Conservation (phyloP, 176 grass and related monocot genomes). For the Zoysia pacifica region DNA sequence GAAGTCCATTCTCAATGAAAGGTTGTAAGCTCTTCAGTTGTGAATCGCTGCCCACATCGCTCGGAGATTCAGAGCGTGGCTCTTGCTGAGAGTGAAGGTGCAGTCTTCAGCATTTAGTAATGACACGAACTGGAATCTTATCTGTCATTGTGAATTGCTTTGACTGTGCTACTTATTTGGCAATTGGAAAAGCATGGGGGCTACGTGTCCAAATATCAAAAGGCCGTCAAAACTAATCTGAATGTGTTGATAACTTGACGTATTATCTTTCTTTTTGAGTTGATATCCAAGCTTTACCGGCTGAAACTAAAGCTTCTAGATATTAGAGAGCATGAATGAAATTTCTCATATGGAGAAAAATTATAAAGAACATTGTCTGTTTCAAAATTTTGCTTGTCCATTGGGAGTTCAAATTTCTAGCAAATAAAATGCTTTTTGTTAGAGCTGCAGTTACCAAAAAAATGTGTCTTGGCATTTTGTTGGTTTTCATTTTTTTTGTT, state of each 20-base stretch:
- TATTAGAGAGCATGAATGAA: constrained; percentile 11
- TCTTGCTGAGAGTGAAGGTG: constrained; percentile 68
- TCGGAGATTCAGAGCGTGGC: constrained; percentile 88
- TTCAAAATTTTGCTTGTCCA: constrained; percentile 9
- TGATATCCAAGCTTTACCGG: constrained; percentile 20
- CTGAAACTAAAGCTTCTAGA: neutral
- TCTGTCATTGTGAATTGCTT: neutral
- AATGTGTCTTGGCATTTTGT: neutral
- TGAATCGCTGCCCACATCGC: constrained; percentile 81
- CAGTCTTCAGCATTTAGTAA: constrained; percentile 27
- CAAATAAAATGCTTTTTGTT: neutral
- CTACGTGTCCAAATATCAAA: neutral
- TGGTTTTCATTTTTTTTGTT: constrained; percentile 14
- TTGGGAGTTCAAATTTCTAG: neutral
- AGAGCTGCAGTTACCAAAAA: constrained; percentile 14
- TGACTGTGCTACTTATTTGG: neutral
- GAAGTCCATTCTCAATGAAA: constrained; percentile 37
- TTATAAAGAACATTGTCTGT: neutral
- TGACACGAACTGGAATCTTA: neutral
- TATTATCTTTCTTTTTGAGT: neutral
- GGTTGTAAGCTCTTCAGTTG: constrained; percentile 77
- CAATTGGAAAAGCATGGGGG: neutral
- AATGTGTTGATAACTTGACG: neutral
- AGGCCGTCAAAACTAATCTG: neutral
- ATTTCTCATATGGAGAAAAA: neutral